Percentiles rank a stretch among this genome's conserved stretches.
phyloP scores from a whole-genome alignment of 345 rosid genomes.

The Excoecaria cochinchinensis region DNA sequence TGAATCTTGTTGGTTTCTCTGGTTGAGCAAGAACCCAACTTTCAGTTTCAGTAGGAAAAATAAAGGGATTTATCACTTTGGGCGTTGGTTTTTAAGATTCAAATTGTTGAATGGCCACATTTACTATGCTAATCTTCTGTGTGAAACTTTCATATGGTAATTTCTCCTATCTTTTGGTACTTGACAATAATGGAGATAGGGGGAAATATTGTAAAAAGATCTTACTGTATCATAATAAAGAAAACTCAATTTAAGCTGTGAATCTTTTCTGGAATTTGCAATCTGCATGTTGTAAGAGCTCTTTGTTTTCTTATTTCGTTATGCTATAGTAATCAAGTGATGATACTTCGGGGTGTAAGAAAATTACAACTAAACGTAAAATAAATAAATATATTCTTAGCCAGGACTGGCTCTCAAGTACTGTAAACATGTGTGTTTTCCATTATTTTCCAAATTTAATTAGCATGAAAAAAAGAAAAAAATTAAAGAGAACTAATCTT shows the following conservation, averaged over 20 bases:
- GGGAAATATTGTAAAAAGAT: background rate
- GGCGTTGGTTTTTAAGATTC: too few relatives aligned
- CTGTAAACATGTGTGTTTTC: background rate
- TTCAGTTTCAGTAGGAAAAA: too few relatives aligned
- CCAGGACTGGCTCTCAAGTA: background rate
- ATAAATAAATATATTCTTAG: too few relatives aligned
- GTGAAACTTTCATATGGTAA: background rate
- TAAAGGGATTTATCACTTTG: too few relatives aligned
- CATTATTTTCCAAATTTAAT: conserved; percentile 1
- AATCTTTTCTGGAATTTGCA: too few relatives aligned
- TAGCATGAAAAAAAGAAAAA: background rate
- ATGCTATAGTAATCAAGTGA: too few relatives aligned
- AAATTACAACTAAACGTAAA: too few relatives aligned
- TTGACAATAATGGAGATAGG: background rate
- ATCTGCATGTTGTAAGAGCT: background rate
- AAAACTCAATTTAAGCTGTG: background rate
- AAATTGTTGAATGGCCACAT: too few relatives aligned
- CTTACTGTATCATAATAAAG: background rate
- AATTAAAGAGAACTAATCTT: background rate
- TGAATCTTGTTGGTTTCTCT: too few relatives aligned
- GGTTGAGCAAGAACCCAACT: too few relatives aligned
- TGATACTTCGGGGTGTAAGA: too few relatives aligned
- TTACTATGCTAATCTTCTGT: background rate
- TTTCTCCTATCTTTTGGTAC: background rate
- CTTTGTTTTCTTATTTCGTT: background rate